phyloP scores from a whole-genome alignment of 2,329 filamentous ascomycete genomes.

The Trichoderma polysporum region DNA sequence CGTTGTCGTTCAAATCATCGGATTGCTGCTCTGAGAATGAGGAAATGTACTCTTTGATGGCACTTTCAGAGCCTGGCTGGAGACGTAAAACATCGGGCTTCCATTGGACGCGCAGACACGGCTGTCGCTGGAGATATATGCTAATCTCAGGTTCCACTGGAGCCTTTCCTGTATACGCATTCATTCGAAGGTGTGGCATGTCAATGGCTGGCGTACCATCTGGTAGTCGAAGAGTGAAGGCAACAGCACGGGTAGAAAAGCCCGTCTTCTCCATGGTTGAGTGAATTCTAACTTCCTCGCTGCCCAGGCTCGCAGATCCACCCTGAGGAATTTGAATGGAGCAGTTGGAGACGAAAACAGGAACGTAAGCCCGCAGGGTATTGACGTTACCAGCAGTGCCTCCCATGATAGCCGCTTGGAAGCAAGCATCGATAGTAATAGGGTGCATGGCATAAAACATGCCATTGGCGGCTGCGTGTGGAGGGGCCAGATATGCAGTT shows the following conservation, averaged over 20 bases:
- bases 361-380: background rate
- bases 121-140: conserved; percentile 11
- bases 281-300: conserved; percentile 4
- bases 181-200: conserved; percentile 2
- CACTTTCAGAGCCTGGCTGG: background rate
- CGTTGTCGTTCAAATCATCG: conserved; percentile 6
- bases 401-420: conserved; percentile 8
- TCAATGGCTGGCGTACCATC: conserved; percentile 2
- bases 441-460: conserved; percentile 13
- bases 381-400: conserved; percentile 8
- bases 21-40: background rate
- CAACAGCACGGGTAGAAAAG: background rate
- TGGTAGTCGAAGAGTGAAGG: conserved; percentile 1
- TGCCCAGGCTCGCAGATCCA: background rate
- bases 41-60: background rate
- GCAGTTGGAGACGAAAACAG: background rate
- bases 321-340: background rate
- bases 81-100: conserved; percentile 12
- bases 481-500: background rate
- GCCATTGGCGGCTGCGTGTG: background rate
- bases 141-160: conserved; percentile 5
- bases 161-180: conserved; percentile 1
- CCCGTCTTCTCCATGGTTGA: conserved; percentile 12
- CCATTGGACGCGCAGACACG: conserved; percentile 5
- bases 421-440: conserved; percentile 7